Evolutionary conservation across 1,284 basidiomycete genomes (phyloP).

Genomic region (Trichosporon sp.): DNA sequence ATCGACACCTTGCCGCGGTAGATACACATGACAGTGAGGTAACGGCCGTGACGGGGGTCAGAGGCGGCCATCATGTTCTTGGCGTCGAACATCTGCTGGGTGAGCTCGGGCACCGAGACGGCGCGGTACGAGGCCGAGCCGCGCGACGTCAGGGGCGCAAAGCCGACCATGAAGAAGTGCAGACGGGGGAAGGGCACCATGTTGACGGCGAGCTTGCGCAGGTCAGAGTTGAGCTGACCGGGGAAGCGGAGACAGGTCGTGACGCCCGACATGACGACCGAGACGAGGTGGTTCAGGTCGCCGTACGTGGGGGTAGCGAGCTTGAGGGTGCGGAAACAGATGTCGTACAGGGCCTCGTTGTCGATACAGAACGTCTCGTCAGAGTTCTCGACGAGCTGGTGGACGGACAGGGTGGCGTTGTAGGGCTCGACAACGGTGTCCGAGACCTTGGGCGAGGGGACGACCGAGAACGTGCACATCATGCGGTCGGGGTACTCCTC

Average conservation of each 20-base stretch:
- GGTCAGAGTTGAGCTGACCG: slow-evolving; percentile 96
- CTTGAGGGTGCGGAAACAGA: slow-evolving; percentile 95
- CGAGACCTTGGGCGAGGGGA: slow-evolving; percentile 58
- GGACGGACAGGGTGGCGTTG: slow-evolving; percentile 58
- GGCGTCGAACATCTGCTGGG: slow-evolving; percentile 96
- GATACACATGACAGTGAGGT: slow-evolving; percentile 77
- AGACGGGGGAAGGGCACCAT: slow-evolving; percentile 99
- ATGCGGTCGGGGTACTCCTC: slow-evolving; percentile 61
- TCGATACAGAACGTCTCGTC: slow-evolving; percentile 67
- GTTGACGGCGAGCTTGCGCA: slow-evolving; percentile 96
- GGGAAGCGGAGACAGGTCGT: slow-evolving; percentile 63
- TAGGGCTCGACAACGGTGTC: slow-evolving; percentile 61
- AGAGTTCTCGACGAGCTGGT: slow-evolving; percentile 60
- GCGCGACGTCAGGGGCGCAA: slow-evolving; percentile 87
- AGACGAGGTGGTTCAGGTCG: slow-evolving; percentile 95
- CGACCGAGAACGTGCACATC: slow-evolving; percentile 60
- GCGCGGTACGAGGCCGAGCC: slow-evolving; percentile 91
- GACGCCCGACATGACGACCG: slow-evolving; percentile 89
- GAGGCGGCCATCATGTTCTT: slow-evolving; percentile 97
- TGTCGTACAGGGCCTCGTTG: slow-evolving; percentile 97
- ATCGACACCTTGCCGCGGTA: slow-evolving; percentile 99
- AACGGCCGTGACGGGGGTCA: slow-evolving; percentile 72
- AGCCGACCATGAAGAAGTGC: slow-evolving; percentile 99
- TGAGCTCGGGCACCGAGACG: slow-evolving; percentile 91
- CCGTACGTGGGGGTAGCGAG: slow-evolving; percentile 89